Evolutionary conservation across 179 eudicot species (phyloP), one percentile per base, ranked within the genome.

Genomic region (Beta corolliflora): DNA sequence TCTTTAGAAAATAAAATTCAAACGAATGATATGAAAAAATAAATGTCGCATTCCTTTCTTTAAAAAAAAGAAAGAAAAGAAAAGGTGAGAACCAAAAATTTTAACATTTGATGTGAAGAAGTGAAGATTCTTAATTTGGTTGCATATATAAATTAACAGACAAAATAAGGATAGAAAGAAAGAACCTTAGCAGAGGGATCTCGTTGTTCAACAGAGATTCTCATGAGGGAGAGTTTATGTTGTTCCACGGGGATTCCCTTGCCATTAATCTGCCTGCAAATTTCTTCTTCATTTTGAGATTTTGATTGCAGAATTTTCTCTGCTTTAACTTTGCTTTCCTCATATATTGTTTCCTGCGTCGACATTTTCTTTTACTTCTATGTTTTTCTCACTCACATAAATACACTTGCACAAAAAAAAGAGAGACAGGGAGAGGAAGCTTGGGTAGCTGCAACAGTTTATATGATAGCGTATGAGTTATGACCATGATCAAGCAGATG

Each of bases 181-280:
- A 41, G 58, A 69, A 93, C 97, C 95, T 93, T 91, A 68, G 87
- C 84, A 53, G 91, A 82, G 16, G 97, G 92, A 82, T 91, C 97
- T 73, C 86, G 80, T 53, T 65, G 77, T 79, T 90, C 90, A 46
- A 90, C 89, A 58, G 63, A 70, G 74, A 84, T 86, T 83, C 93
- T 86, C 90, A 92, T 81, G 70, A 83, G 90, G 18, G 72, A 18
- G 60, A 93, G 29, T 74, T 84, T 93, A 41, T 83, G 86, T 56
- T 72, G 89, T 77, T 91, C 93, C 60, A 75, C 86, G 3, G 75
- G 66, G 4, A 45, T 79, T 3, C 23, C 73, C 71, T 4, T 69
- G 9, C 66, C 18, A 5, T n/a, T 45, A 21, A 67, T 64, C 18
- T 76, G 77, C 56, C 77, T 75, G 31, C 29, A 21, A 45, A 19